Conservation (phyloP, 2,329 filamentous ascomycete species). For the Pyrenophora seminiperda region DNA sequence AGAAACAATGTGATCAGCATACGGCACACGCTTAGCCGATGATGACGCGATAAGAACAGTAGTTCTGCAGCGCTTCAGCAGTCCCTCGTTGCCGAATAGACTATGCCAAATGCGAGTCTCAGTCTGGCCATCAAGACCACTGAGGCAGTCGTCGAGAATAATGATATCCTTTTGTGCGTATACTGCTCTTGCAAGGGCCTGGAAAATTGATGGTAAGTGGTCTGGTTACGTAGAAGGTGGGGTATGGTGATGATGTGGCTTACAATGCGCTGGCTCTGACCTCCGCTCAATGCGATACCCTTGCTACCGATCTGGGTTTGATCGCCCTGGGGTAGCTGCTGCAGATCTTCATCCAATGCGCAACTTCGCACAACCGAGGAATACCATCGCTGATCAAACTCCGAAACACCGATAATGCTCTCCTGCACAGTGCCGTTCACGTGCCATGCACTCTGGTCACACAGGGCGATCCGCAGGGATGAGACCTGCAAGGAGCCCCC, state of each 20-base stretch:
- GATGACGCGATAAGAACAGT: conserved; percentile 45
- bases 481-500: conserved; percentile 39
- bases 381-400: conserved; percentile 48
- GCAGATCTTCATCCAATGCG: conserved; percentile 44
- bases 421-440: conserved; percentile 46
- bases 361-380: conserved; percentile 42
- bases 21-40: conserved; percentile 43
- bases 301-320: conserved; percentile 58
- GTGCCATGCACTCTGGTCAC: conserved; percentile 48
- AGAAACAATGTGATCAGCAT: conserved; percentile 52
- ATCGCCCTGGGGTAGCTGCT: conserved; percentile 41
- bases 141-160: conserved; percentile 59
- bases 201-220: conserved; percentile 13
- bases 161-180: conserved; percentile 57
- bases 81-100: conserved; percentile 54
- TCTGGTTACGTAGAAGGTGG: conserved; percentile 13
- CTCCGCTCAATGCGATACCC: conserved; percentile 58
- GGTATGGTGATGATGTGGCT: conserved; percentile 24
- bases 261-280: conserved; percentile 59
- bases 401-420: conserved; percentile 44
- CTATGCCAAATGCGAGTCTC: conserved; percentile 56
- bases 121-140: conserved; percentile 57
- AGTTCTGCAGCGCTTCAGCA: conserved; percentile 49
- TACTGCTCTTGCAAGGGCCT: conserved; percentile 59
- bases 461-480: conserved; percentile 43